A percentile compares a stretch with the other conserved stretches of the same genome.
Evolutionary conservation across 2,329 filamentous ascomycete species (phyloP).

Genomic region (Colletotrichum sansevieriae): DNA sequence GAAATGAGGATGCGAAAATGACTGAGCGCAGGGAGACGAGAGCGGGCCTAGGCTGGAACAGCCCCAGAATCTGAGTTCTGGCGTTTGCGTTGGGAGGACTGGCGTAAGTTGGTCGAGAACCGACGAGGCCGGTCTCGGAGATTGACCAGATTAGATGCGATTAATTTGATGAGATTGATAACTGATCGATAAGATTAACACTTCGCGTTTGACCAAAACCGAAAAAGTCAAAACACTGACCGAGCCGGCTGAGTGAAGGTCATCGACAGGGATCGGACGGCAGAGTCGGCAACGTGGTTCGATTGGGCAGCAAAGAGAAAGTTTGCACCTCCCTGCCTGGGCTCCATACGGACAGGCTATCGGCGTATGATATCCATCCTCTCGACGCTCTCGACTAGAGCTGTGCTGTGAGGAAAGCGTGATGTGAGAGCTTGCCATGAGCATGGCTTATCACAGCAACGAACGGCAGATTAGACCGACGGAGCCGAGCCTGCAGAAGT

Average conservation of each 20-base stretch:
- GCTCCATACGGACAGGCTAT: background rate
- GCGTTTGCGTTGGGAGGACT: slow-evolving; percentile 14
- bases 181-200: slow-evolving; percentile 27
- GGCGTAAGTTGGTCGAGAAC: background rate
- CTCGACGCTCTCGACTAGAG: too few species aligned
- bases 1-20: slow-evolving; percentile 36
- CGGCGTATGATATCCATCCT: background rate
- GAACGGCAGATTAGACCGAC: slow-evolving; percentile 15
- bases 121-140: slow-evolving; percentile 34
- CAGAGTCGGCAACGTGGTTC: background rate
- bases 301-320: background rate
- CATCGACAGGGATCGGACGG: slow-evolving; percentile 14
- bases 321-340: background rate
- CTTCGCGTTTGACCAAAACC: slow-evolving; percentile 9
- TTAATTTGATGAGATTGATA: slow-evolving; percentile 43
- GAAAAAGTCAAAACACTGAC: background rate
- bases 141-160: slow-evolving; percentile 41
- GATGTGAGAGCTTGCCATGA: background rate
- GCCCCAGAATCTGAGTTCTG: slow-evolving; percentile 11
- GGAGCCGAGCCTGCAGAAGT: slow-evolving; percentile 19
- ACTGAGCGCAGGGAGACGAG: slow-evolving; percentile 1
- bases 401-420: background rate
- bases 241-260: slow-evolving; percentile 11
- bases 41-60: slow-evolving; percentile 15
- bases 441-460: background rate